A percentile compares a stretch with the other conserved stretches of the same genome.
Evolutionary conservation across 164 flowering plant species (phyloP).

Genomic region (Umbilicus rupestris): DNA sequence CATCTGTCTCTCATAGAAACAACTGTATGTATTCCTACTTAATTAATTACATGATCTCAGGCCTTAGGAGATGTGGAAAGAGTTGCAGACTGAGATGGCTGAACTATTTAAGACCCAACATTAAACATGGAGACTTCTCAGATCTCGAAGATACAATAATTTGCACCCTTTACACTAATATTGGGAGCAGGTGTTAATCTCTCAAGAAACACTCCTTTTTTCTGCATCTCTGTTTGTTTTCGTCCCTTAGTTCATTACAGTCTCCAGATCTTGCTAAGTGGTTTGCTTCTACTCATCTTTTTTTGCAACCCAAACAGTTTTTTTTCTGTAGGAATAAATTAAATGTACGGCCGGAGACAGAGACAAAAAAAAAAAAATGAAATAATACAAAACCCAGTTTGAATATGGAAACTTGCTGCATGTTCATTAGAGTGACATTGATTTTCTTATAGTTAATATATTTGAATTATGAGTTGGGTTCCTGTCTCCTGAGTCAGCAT

Average conservation of each 20-base stretch:
- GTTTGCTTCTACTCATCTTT: not conserved
- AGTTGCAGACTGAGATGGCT: constrained; percentile 82
- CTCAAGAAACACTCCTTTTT: not conserved
- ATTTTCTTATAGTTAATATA: not conserved
- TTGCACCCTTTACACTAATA: constrained; percentile 52
- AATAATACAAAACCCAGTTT: not conserved
- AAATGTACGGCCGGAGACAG: not conserved
- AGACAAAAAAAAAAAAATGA: not conserved
- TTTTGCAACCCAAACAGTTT: too few species aligned
- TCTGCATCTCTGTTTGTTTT: not conserved
- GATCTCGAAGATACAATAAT: constrained; percentile 72
- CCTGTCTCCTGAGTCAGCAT: constrained; percentile 10
- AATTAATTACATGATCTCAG: constrained; percentile 12
- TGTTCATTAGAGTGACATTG: not conserved
- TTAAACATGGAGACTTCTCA: constrained; percentile 75
- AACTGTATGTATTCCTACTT: not conserved
- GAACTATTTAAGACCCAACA: constrained; percentile 72
- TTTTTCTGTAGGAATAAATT: not conserved
- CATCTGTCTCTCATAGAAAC: not conserved
- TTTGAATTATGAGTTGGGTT: not conserved
- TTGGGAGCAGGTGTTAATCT: constrained; percentile 53
- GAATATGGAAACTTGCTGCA: not conserved
- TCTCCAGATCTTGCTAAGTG: not conserved
- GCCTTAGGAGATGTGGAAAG: constrained; percentile 66
- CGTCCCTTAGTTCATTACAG: not conserved